These are phyloP conservation scores for Verticillium tricorpus DNA, from an alignment of 2,329 filamentous ascomycete genomes.

Conservation along the genomic window DNA sequence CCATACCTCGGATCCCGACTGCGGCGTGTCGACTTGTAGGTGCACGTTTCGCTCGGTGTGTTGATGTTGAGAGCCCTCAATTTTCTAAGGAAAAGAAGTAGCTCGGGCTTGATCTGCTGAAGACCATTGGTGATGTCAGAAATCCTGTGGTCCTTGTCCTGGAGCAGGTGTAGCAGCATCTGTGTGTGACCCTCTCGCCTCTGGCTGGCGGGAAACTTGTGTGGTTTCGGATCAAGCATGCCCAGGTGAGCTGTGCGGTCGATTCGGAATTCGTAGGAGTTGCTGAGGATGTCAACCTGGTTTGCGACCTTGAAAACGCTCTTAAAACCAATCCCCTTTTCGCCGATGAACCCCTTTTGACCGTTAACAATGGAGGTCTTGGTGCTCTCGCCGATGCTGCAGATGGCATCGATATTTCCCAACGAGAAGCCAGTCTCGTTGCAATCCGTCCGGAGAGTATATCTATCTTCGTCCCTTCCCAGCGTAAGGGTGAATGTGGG, in stretches of 20 bases:
- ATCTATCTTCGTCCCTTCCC: conserved; percentile 13
- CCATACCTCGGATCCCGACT: neutral
- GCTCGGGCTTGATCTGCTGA: conserved; percentile 15
- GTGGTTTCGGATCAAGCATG: conserved; percentile 24
- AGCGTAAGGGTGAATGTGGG: conserved; percentile 13
- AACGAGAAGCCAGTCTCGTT: conserved; percentile 28
- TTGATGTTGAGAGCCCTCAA: conserved; percentile 9
- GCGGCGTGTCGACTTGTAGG: neutral
- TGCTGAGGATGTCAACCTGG: conserved; percentile 23
- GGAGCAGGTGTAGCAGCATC: conserved; percentile 1
- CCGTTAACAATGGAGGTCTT: conserved; percentile 17
- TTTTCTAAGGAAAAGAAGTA: conserved; percentile 22
- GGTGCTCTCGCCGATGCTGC: conserved; percentile 24
- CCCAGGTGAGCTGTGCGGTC: conserved; percentile 22
- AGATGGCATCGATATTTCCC: conserved; percentile 27
- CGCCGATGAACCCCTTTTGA: conserved; percentile 23
- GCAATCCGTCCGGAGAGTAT: conserved; percentile 15
- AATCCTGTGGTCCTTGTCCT: conserved; percentile 5
- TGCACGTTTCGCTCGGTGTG: neutral
- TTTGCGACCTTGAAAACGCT: conserved; percentile 27
- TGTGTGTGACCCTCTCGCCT: neutral
- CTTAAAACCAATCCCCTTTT: conserved; percentile 34
- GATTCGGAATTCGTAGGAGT: conserved; percentile 24
- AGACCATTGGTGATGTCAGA: conserved; percentile 8
- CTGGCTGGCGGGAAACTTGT: neutral